Base-by-base conservation (phyloP, 1,284 basidiomycete genomes). In the Phellinidium pouzarii region DNA sequence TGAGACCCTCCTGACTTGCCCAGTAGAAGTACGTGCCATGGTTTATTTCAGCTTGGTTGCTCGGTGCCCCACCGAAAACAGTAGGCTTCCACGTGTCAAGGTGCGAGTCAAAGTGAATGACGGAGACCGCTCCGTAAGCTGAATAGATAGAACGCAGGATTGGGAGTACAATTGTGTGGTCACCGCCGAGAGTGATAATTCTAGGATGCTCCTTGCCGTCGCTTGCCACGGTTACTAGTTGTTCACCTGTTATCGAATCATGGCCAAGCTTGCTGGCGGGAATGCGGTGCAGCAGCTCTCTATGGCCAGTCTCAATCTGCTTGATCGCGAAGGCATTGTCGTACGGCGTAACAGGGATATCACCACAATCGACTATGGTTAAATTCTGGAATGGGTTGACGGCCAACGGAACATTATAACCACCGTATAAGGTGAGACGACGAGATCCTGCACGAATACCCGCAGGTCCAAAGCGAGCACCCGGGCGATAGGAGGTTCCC, bases 91-190 rank as follows among this genome's bases (percentile, higher is more conserved):
- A 87, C 4, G 87, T 84, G 61, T 84, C 83, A 23, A 67, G 62
- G 57, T 89, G 85, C 42, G 82, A 84, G 64, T 90, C 87, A 62
- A 90, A 88, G 66, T 90, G 86, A 45, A 90, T 87, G 40, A 89
- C 82, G 36, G 81, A 82, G 47, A 87, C 83, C 26, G 80, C 72
- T 4, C 86, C 85, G 61, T 88, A 87, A 7, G 77, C 78, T 44
- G 77, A 77, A 63, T 84, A 63, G 46, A 88, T 78, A 12, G 84
- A 85, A 37, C 84, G 78, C 38, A 80, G 65, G 26, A 80, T 63
- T n/a, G 79, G 79, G 12, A 84, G 70, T 23, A 79, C 84, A 55
- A 89, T 85, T 2, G 85, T 87, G 60, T 89, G 86, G 61, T 90
- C 87, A 9, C 87, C 87, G 29, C 87, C 87, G 20, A 90, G 76